These are phyloP conservation scores for Pisolithus tinctorius DNA, from an alignment of 768 basidiomycete species.

Conservation along the genomic window DNA sequence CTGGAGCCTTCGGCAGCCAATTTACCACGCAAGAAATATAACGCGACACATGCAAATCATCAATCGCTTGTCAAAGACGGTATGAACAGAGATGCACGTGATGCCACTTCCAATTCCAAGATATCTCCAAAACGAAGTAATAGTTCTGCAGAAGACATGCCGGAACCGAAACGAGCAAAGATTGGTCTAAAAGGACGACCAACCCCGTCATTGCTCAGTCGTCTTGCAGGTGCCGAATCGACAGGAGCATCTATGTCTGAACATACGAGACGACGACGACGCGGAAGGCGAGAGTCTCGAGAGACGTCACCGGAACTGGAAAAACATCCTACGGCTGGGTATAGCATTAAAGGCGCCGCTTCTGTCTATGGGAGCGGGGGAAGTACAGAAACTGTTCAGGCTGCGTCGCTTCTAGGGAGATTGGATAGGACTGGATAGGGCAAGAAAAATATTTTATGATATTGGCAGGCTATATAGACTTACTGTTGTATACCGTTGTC, in stretches of 20 bases:
- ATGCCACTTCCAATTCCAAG: conserved; percentile 3
- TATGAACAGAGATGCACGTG: conserved; percentile 1
- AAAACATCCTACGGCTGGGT: conserved; percentile 35
- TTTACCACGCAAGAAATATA: conserved; percentile 8
- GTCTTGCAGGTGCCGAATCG: conserved; percentile 25
- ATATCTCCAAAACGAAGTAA: conserved; percentile 20
- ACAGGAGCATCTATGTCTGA: conserved; percentile 11
- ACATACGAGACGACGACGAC: conserved; percentile 12
- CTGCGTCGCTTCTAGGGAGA: conserved; percentile 31
- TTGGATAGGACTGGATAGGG: conserved; percentile 19
- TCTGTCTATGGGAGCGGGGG: conserved; percentile 19
- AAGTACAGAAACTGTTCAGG: conserved; percentile 5
- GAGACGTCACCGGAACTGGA: conserved; percentile 23
- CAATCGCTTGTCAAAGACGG: conserved; percentile 11
- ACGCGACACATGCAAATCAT: conserved; percentile 5
- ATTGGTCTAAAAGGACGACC: conserved; percentile 21
- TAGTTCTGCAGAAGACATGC: conserved; percentile 24
- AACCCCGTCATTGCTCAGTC: conserved; percentile 39
- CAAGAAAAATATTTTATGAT: conserved; percentile 18
- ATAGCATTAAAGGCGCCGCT: conserved; percentile 52
- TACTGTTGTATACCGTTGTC: no score
- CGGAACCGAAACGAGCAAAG: conserved; percentile 31
- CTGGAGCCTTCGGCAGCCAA: conserved; percentile 15
- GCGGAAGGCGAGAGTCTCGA: conserved; percentile 13
- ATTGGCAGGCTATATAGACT: neutral